Percentiles rank a stretch among this genome's conserved stretches.
Conservation (phyloP, 495 filamentous ascomycete genomes). For the Pseudevernia furfuracea region DNA sequence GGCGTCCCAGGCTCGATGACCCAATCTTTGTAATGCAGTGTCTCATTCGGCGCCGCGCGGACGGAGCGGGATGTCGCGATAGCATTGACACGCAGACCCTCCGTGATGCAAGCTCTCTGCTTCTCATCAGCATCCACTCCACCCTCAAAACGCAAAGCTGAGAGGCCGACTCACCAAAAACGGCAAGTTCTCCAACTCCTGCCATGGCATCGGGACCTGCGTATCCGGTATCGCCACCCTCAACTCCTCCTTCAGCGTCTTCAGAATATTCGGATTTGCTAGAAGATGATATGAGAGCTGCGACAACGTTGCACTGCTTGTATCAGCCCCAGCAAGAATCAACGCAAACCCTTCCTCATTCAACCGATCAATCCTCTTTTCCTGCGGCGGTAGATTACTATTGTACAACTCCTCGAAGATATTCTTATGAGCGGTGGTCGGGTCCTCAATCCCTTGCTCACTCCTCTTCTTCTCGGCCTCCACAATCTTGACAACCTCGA, state of each 20-base stretch:
- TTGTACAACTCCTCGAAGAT: conserved; percentile 24
- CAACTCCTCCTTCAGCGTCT: conserved; percentile 31
- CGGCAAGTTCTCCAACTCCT: conserved; percentile 43
- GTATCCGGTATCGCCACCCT: conserved; percentile 30
- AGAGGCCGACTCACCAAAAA: conserved; percentile 21
- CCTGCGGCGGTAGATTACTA: conserved; percentile 24
- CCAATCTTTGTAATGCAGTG: conserved; percentile 37
- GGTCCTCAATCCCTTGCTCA: conserved; percentile 1
- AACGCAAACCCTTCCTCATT: conserved; percentile 39
- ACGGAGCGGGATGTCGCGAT: conserved; percentile 37
- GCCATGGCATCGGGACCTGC: conserved; percentile 28
- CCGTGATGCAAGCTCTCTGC: conserved; percentile 18
- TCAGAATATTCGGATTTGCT: conserved; percentile 30
- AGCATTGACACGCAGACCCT: conserved; percentile 17
- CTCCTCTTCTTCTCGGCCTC: not conserved
- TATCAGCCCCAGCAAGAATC: conserved; percentile 42
- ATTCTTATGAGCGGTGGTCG: conserved; percentile 8
- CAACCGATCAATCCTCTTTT: conserved; percentile 28
- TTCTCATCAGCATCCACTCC: not conserved
- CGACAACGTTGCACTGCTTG: conserved; percentile 36
- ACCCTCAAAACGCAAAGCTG: too few species aligned
- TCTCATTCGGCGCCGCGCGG: conserved; percentile 35
- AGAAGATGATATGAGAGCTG: conserved; percentile 38
- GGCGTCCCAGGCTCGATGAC: conserved; percentile 35
- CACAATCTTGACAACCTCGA: conserved; percentile 5